These are phyloP conservation scores for Chrysoporthe deuterocubensis DNA, from an alignment of 2,329 filamentous ascomycete species.

Conservation along the genomic window DNA sequence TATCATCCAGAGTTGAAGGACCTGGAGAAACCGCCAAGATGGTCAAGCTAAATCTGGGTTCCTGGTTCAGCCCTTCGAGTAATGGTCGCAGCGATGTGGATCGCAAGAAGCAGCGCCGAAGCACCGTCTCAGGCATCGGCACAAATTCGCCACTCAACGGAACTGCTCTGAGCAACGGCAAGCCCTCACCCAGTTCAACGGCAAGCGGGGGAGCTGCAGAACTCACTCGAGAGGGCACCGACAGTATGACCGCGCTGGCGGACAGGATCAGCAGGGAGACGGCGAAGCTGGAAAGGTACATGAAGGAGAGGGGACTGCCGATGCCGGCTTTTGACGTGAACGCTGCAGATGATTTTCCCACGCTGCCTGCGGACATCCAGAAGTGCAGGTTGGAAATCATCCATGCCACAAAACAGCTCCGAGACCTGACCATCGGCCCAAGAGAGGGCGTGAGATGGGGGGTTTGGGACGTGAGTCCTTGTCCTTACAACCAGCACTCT, in stretches of 20 bases:
- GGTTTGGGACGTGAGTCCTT: constrained; percentile 53
- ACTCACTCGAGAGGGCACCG: constrained; percentile 31
- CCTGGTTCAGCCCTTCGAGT: constrained; percentile 38
- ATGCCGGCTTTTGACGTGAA: constrained; percentile 51
- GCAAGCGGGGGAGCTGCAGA: neutral
- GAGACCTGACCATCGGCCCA: constrained; percentile 52
- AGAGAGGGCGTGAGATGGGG: constrained; percentile 56
- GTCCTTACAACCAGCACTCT: neutral
- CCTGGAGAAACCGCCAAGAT: constrained; percentile 32
- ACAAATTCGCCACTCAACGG: constrained; percentile 29
- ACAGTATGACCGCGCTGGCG: constrained; percentile 51
- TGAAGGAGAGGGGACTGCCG: constrained; percentile 46
- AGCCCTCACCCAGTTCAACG: neutral
- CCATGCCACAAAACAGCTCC: constrained; percentile 53
- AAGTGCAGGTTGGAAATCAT: constrained; percentile 52
- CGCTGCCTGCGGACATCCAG: constrained; percentile 50
- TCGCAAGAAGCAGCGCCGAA: constrained; percentile 41
- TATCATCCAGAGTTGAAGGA: neutral
- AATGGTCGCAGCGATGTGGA: constrained; percentile 32
- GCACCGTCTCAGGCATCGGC: constrained; percentile 39
- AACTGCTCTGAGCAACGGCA: constrained; percentile 28
- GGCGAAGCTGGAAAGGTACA: constrained; percentile 52
- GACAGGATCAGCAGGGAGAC: constrained; percentile 53
- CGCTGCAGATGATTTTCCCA: constrained; percentile 50
- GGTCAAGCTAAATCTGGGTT: constrained; percentile 41